Conservation (phyloP, 2,329 filamentous ascomycete species). For the Scytalidium sp. region DNA sequence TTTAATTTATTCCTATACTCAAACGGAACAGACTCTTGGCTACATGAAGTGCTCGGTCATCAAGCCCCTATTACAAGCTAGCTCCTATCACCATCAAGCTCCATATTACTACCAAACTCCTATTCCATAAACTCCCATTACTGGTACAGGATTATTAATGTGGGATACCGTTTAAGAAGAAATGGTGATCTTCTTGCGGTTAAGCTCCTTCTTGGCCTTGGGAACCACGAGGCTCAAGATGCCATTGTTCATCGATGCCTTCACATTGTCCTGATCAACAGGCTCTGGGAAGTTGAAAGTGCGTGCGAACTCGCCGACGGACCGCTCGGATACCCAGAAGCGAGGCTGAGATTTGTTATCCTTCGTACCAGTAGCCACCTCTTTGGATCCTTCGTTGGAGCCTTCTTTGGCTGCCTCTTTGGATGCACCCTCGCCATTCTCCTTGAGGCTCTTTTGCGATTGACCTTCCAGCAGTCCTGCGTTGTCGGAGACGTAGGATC, state of each 20-base stretch:
- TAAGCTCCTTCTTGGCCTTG: constrained; percentile 60
- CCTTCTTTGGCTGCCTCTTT: not conserved
- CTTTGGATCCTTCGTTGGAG: not conserved
- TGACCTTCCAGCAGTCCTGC: not conserved
- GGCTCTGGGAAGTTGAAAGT: constrained; percentile 65
- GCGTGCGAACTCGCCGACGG: constrained; percentile 64
- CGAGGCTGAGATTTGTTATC: not conserved
- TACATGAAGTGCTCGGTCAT: no score
- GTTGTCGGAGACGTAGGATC: constrained; percentile 3
- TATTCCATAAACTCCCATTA: no score
- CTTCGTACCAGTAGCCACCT: no score
- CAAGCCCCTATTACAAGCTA: no score
- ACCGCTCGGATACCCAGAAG: constrained; percentile 70
- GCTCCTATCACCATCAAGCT: no score
- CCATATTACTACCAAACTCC: no score
- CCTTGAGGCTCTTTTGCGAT: not conserved
- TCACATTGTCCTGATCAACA: constrained; percentile 60
- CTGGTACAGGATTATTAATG: not conserved
- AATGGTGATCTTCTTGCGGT: constrained; percentile 50
- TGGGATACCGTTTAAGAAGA: not conserved
- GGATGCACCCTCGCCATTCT: not conserved
- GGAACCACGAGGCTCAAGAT: constrained; percentile 63
- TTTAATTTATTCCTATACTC: no score
- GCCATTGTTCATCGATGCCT: constrained; percentile 62
- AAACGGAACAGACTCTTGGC: no score